A percentile compares a stretch with the other conserved stretches of the same genome.
These are phyloP conservation scores for Pestalotiopsis sp. DNA, from an alignment of 2,329 filamentous ascomycete species.

Conservation along the genomic window DNA sequence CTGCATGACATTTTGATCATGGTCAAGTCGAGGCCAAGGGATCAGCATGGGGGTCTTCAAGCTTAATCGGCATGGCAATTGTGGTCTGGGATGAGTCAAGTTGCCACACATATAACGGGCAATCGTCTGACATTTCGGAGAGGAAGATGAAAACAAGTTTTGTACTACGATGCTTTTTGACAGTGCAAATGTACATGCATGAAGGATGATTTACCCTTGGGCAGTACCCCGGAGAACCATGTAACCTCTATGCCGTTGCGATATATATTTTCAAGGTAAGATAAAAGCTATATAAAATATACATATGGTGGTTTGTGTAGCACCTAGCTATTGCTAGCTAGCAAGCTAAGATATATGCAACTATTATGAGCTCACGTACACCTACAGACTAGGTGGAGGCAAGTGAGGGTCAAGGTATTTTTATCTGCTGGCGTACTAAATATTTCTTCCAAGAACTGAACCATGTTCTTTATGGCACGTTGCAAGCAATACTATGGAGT, in stretches of 20 bases:
- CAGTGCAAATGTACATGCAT: not conserved
- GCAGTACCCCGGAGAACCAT: not conserved
- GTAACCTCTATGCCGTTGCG: not conserved
- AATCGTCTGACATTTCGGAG: not conserved
- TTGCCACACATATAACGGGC: not conserved
- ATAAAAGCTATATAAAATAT: too few species aligned
- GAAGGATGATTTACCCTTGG: not conserved
- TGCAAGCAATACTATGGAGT: too few species aligned
- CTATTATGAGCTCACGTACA: too few species aligned
- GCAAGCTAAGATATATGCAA: too few species aligned
- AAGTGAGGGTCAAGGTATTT: too few species aligned
- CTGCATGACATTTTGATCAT: not conserved
- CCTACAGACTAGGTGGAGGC: too few species aligned
- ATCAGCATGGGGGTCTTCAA: not conserved
- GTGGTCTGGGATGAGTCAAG: not conserved
- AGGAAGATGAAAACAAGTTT: not conserved
- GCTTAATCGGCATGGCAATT: not conserved
- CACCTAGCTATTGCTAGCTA: too few species aligned
- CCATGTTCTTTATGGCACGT: too few species aligned
- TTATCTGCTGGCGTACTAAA: too few species aligned
- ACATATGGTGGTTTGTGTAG: too few species aligned
- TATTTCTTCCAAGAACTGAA: too few species aligned
- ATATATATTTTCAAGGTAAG: too few species aligned
- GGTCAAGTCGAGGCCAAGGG: not conserved
- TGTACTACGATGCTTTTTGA: not conserved